Percentiles rank a stretch among this genome's conserved stretches.
Conservation (phyloP, 2,329 filamentous ascomycete genomes). For the Ceratocystis alfenasii region DNA sequence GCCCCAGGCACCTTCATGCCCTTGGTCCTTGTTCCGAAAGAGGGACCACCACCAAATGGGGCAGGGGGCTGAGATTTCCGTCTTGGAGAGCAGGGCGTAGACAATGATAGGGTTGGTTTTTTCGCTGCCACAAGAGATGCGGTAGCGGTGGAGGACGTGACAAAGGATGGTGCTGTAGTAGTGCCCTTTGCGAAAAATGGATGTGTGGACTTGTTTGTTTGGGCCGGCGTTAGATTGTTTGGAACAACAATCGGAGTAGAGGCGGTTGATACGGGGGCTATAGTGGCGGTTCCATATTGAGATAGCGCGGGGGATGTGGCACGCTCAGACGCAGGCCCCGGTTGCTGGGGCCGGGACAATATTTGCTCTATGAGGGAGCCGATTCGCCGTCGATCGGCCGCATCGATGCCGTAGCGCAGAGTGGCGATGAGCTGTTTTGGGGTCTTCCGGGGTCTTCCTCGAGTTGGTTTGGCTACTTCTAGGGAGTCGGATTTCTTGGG, state of each 20-base stretch:
- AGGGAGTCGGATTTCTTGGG: slow-evolving; percentile 22
- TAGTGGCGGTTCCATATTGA: slow-evolving; percentile 19
- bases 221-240: slow-evolving; percentile 17
- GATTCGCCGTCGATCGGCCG: slow-evolving; percentile 35
- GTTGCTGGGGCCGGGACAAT: neutral
- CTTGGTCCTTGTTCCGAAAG: slow-evolving; percentile 36
- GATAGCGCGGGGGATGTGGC: neutral
- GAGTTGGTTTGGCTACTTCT: slow-evolving; percentile 6
- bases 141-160: neutral
- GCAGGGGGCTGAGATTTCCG: slow-evolving; percentile 27
- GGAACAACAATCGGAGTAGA: slow-evolving; percentile 8
- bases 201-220: slow-evolving; percentile 31
- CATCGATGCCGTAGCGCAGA: slow-evolving; percentile 48
- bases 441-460: slow-evolving; percentile 23
- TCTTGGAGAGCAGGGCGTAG: slow-evolving; percentile 42
- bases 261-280: slow-evolving; percentile 26
- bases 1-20: slow-evolving; percentile 53
- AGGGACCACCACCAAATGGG: slow-evolving; percentile 25
- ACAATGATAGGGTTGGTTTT: slow-evolving; percentile 36
- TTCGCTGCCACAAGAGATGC: slow-evolving; percentile 21
- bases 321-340: neutral
- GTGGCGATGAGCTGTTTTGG: slow-evolving; percentile 35
- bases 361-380: slow-evolving; percentile 42
- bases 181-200: slow-evolving; percentile 34
- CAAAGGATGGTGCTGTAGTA: neutral